These are phyloP conservation scores for Echinochloa phyllopogon DNA, from an alignment of 176 grass and related monocot genomes.

Conservation along the genomic window DNA sequence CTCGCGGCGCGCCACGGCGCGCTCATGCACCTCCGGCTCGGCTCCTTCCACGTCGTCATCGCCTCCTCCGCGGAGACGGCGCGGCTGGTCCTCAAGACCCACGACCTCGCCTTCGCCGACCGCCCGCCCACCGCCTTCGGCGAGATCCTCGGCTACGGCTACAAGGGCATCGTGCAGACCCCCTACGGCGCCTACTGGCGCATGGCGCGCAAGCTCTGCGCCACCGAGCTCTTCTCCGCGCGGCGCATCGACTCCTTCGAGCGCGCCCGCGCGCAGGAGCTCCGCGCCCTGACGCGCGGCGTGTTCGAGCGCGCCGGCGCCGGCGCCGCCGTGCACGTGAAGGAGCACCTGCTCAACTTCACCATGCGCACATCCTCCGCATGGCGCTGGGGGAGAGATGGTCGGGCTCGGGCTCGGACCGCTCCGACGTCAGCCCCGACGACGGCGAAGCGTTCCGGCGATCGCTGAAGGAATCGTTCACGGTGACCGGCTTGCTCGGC, in stretches of 20 bases:
- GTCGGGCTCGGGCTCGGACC: neutral
- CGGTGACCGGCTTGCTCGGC: conserved; percentile 1
- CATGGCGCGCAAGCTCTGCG: conserved; percentile 56
- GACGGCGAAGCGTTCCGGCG: conserved; percentile 49
- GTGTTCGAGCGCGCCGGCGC: conserved; percentile 4
- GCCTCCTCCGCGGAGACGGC: conserved; percentile 52
- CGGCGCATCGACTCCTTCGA: conserved; percentile 53
- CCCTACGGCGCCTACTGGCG: conserved; percentile 61
- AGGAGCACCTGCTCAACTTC: conserved; percentile 35
- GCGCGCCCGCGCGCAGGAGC: conserved; percentile 47
- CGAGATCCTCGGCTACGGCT: conserved; percentile 39
- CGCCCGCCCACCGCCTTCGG: conserved; percentile 50
- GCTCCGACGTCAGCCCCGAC: neutral
- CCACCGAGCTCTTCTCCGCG: conserved; percentile 60
- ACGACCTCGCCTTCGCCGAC: conserved; percentile 56
- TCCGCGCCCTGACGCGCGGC: conserved; percentile 33
- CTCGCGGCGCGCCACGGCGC: conserved; percentile 51
- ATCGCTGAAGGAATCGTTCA: conserved; percentile 55
- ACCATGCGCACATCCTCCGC: conserved; percentile 52
- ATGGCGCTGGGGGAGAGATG: conserved; percentile 62
- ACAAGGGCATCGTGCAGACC: conserved; percentile 50
- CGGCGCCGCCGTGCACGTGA: conserved; percentile 19
- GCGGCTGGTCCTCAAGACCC: conserved; percentile 63
- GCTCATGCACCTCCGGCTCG: conserved; percentile 63
- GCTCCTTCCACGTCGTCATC: conserved; percentile 58